These are phyloP conservation scores for Chaetoceros muelleri DNA, from an alignment of 108 stramenopile genomes.

Conservation along the genomic window DNA sequence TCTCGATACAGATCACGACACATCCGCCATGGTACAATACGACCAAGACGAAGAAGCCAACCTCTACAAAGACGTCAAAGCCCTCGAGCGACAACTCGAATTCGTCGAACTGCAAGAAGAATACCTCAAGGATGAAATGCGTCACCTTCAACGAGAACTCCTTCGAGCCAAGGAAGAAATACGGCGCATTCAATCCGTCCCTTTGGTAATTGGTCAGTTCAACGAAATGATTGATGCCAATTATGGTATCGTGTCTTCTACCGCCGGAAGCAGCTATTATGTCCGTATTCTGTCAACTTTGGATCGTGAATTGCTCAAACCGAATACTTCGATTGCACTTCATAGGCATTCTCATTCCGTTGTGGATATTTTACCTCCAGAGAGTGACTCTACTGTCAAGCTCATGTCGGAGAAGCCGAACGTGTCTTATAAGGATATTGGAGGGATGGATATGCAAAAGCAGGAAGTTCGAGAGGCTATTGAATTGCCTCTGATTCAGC, in stretches of 20 bases:
- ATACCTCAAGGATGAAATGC: slow-evolving; percentile 99
- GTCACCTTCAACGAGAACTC: slow-evolving; percentile 95
- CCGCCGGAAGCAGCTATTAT: slow-evolving; percentile 96
- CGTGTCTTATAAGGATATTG: slow-evolving; percentile 97
- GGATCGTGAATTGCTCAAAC: slow-evolving; percentile 94
- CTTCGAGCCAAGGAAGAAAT: slow-evolving; percentile 97
- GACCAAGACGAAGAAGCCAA: slow-evolving; percentile 39
- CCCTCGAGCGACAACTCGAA: slow-evolving; percentile 75
- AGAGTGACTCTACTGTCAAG: slow-evolving; percentile 97
- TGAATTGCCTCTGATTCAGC: slow-evolving; percentile 95
- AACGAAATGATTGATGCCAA: slow-evolving; percentile 99
- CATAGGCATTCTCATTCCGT: slow-evolving; percentile 98
- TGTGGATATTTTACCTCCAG: slow-evolving; percentile 97
- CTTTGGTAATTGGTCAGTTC: slow-evolving; percentile 98
- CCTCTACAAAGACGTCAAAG: slow-evolving; percentile 82
- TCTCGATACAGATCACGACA: too few species aligned
- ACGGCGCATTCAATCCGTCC: slow-evolving; percentile 95
- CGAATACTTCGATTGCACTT: slow-evolving; percentile 94
- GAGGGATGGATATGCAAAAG: slow-evolving; percentile 99
- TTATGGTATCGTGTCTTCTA: slow-evolving; percentile 92
- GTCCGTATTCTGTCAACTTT: slow-evolving; percentile 95
- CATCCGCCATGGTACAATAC: too few species aligned
- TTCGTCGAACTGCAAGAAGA: slow-evolving; percentile 98
- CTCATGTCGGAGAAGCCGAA: slow-evolving; percentile 99
- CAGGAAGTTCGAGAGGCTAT: slow-evolving; percentile 98